Evolutionary conservation across 441 rosid species (phyloP), one percentile per base, ranked within the genome.

Genomic region (Eutrema salsugineum): DNA sequence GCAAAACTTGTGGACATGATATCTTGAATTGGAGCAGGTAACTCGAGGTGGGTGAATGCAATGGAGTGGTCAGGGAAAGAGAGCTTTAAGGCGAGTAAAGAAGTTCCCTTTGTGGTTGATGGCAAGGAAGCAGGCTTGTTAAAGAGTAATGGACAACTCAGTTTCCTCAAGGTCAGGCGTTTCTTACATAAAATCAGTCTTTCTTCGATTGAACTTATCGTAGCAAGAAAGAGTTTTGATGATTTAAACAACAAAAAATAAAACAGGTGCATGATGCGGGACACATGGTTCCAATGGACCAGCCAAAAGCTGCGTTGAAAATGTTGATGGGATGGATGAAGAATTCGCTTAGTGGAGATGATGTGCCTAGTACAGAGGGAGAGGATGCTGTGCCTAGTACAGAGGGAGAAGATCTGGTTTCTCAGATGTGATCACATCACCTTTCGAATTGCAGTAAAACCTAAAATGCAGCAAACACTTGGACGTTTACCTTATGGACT

Each of bases 251-350:
- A 19, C 30, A 17, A 27, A 19, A 40, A 17, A 27, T 67, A 42
- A 46, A 57, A 77, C 84, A 95, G 96, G 97, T 91, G 40, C 91
- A 82, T 1, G 83, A 95, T 70, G 96, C 98, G 0, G 96, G 98
- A 78, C 99, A 95, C 79, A 92, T 95, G 99, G 97, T 92, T 73
- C 99, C 99, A 0, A 95, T 95, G 99, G 99, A 95, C 83, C 99
- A 95, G 76, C 98, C 99, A 0, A 88, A 88, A 85, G 98, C 87
- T 64, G 72, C 99, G 16, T 68, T 92, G 53, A 88, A 83, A 82
- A 95, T 95, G 99, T 84, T 95, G 80, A 88, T 60, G 81, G 82
- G 89, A 63, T 95, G 98, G 99, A 95, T 84, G 59, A 63, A 73
- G 49, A 91, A 88, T 49, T 54, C 86, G 35, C 79, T 91, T 42